phyloP scores from a whole-genome alignment of 2,329 filamentous ascomycete genomes.

The Decorospora gaudefroyi region DNA sequence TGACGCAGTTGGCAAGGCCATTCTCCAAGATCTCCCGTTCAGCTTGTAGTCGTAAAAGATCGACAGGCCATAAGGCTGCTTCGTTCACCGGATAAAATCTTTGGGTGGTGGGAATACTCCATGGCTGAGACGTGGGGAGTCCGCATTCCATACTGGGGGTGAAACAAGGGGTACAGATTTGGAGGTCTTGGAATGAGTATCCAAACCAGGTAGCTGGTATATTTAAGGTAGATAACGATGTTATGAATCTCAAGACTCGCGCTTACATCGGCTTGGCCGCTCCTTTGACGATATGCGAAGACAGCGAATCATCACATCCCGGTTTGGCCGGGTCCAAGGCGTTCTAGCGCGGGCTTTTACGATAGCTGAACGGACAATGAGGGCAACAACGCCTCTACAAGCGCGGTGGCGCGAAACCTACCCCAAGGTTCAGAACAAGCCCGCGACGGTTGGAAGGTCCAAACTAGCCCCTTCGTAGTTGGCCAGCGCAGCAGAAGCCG shows the following conservation, averaged over 20 bases:
- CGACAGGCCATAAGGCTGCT: background rate
- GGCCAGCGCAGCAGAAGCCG: background rate
- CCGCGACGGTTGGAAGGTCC: slow-evolving; percentile 1
- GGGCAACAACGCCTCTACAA: background rate
- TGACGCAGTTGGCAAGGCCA: slow-evolving; percentile 39
- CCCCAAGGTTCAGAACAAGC: background rate
- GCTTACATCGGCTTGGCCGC: background rate
- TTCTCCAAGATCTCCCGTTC: slow-evolving; percentile 36
- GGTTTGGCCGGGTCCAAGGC: background rate
- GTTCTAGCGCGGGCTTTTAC: background rate
- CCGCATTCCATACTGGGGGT: slow-evolving; percentile 3
- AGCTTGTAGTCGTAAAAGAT: slow-evolving; percentile 21
- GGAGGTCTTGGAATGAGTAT: background rate
- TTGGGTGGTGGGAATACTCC: background rate
- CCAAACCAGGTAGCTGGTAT: background rate
- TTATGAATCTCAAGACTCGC: background rate
- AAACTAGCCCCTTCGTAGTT: background rate
- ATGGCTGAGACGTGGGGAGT: background rate
- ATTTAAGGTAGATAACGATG: background rate
- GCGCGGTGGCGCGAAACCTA: slow-evolving; percentile 1
- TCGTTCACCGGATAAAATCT: background rate
- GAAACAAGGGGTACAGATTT: background rate
- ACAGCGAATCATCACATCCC: background rate
- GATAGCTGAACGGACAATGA: slow-evolving; percentile 4
- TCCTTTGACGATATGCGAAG: background rate